Percentiles rank a stretch among this genome's conserved stretches.
Conservation (phyloP, 306 rosid species). For the Prinsepia uniflora region DNA sequence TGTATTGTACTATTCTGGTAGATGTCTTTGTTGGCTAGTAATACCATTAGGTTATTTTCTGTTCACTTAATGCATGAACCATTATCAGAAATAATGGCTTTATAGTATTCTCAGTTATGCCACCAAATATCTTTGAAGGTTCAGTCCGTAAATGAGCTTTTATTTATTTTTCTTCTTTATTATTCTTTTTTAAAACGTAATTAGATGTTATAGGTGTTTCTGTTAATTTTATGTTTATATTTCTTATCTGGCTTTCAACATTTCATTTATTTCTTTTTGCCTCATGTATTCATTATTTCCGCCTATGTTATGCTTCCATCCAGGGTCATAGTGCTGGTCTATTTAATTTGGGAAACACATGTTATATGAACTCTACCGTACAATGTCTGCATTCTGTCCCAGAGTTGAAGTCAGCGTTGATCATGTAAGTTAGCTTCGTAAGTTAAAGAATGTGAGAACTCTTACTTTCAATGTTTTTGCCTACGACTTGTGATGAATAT, state of each 20-base stretch:
- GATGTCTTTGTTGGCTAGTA: background rate
- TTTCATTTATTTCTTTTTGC: no score
- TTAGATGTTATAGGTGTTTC: background rate
- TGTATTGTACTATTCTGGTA: background rate
- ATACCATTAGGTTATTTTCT: background rate
- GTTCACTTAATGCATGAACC: background rate
- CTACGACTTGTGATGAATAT: constrained; percentile 11
- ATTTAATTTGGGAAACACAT: constrained; percentile 93
- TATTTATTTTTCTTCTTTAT: background rate
- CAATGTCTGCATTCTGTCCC: constrained; percentile 99
- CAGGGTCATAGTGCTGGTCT: constrained; percentile 96
- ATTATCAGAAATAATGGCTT: background rate
- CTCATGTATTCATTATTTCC: constrained; percentile 6
- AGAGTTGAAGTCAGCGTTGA: constrained; percentile 91
- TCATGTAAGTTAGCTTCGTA: constrained; percentile 47
- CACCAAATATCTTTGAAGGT: background rate
- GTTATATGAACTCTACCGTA: constrained; percentile 96
- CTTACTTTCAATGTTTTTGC: constrained; percentile 19
- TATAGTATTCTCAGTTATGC: background rate
- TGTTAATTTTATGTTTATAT: constrained; percentile 1
- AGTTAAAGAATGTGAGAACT: background rate
- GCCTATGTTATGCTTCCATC: constrained; percentile 13
- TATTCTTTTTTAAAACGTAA: background rate
- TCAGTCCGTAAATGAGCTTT: background rate
- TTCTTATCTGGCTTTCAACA: background rate